Base-by-base conservation (phyloP, 2,329 filamentous ascomycete species). In the Pezicula radicicola region DNA sequence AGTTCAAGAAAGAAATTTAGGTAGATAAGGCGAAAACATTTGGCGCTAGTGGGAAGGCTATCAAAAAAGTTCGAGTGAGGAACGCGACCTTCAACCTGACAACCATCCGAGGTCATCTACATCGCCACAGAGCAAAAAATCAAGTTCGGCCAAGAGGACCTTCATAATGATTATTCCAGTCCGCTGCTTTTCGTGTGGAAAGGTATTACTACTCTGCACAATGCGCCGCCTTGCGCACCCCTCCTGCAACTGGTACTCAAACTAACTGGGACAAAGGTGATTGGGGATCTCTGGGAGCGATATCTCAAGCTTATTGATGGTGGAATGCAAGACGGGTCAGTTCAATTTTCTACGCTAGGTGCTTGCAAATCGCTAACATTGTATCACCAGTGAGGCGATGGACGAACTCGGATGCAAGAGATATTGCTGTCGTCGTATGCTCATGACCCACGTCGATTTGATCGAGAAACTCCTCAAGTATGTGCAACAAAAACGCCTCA, bases 401-500 rank as follows among this genome's bases (percentile, higher is more conserved):
- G 92, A 97, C 72, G 83, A 91, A 68, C 85, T 99, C 49, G 91
- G 91, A 51, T 88, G 95, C 67, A 93, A 91, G 74, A 85, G 94
- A 63, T 99, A 99, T 78, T 99, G 94, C 82, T 99, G 94, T 77
- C 89, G 94, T 63, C 88, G 94, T 67, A 99, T 99, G 94, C 85
- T 99, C 72, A 97, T 99, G 89, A 99, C 94, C 54, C 94, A 99
- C 74, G 94, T 99, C 65, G 94, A 99, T 71, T 79, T 99, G 56
- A 97, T 99, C 64, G 94, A 99, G 80, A 99, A 99, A 76, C 84
- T 99, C 47, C 84, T 99, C 60, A 90, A 93, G 89, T 96, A 85
- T 63, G 63, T 27, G n/a, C 30, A 33, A 33, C 30, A 33, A 33
- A 33, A 13, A 10, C 9, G 12, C 9, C 30, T 56, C 42, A 30